Base-by-base conservation (phyloP, 176 grass and related monocot species). In the Hsuehochloa calcarea region DNA sequence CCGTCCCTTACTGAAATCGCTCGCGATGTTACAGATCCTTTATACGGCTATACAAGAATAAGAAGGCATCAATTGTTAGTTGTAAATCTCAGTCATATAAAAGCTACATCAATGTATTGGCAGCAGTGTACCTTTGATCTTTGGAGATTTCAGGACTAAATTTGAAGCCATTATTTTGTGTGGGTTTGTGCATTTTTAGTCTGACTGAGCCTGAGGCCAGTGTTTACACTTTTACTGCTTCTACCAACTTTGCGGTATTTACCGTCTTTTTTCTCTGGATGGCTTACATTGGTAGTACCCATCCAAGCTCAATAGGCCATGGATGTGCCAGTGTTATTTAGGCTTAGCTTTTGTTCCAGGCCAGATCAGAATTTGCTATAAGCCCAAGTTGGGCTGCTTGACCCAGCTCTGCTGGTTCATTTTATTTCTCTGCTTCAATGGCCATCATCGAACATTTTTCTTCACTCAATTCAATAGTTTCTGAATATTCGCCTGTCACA, bases 1-100 rank as follows among this genome's bases (percentile, higher is more conserved):
- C 83, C 11, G 23, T 95, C 43, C 56, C 83, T 34, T 98, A 91
- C 67, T 97, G 70, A 94, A 85, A 70, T 3, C 13, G 22, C 11
- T 58, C 14, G 22, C 4, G 31, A 27, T 49, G n/a, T 74, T 47
- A 31, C 25, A 44, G 37, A 68, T 70, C 51, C 5, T 37, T 37
- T 71, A 19, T 29, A 78, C 12, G 0, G 31, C 0, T 54, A 59
- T 39, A 17, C 12, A 6, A 40, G 11, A 80, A 51, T 37, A 69
- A 50, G 29, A 72, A 27, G 13, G 10, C 43, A 65, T 73, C 1
- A 37, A 41, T 61, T 50, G 19, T 44, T 10, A 63, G 31, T 4
- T 59, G 39, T 45, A 41, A 29, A 37, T 44, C n/a, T 5, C 20
- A 39, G 68, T 50, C 50, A 67, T 35, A 16, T 66, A 20, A 67